These are phyloP conservation scores for Kuraishia cidri DNA, from an alignment of 805 yeast genomes.

Conservation along the genomic window DNA sequence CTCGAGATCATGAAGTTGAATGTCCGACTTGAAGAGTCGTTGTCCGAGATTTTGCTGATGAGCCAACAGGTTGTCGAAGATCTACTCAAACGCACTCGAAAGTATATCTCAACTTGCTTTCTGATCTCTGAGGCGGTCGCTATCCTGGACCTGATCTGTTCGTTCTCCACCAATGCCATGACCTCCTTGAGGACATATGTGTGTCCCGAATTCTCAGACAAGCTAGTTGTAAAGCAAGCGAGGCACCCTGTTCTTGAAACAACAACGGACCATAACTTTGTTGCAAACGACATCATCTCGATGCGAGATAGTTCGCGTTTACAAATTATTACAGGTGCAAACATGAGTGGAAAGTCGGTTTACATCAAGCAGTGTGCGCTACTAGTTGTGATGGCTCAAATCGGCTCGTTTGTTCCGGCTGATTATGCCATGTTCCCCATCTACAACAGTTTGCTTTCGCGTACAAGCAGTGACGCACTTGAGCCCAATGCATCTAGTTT, in stretches of 20 bases:
- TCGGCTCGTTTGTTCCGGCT: slow-evolving; percentile 45
- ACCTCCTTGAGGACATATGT: slow-evolving; percentile 11
- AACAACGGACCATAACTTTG: too few species aligned
- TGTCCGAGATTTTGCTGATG: slow-evolving; percentile 28
- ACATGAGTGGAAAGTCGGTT: slow-evolving; percentile 58
- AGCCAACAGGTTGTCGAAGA: slow-evolving; percentile 29
- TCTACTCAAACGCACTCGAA: slow-evolving; percentile 15
- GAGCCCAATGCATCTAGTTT: slow-evolving; percentile 30
- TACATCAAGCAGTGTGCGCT: slow-evolving; percentile 44
- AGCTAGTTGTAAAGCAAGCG: slow-evolving; percentile 18
- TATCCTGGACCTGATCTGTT: slow-evolving; percentile 25
- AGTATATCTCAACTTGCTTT: slow-evolving; percentile 23
- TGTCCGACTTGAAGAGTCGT: slow-evolving; percentile 26
- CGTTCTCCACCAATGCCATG: slow-evolving; percentile 16
- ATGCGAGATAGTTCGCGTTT: slow-evolving; percentile 25
- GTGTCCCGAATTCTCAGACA: slow-evolving; percentile 27
- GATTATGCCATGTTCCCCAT: slow-evolving; percentile 30
- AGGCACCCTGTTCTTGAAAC: slow-evolving; percentile 37
- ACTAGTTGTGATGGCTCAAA: slow-evolving; percentile 42
- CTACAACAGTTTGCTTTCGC: slow-evolving; percentile 25
- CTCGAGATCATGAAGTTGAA: slow-evolving; percentile 29
- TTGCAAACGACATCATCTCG: slow-evolving; percentile 29
- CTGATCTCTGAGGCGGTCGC: slow-evolving; percentile 34
- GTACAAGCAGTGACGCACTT: slow-evolving; percentile 25
- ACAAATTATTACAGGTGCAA: slow-evolving; percentile 49